These are phyloP conservation scores for Backusella sp. DNA, from an alignment of 192 early-diverging fungal species.

Conservation along the genomic window DNA sequence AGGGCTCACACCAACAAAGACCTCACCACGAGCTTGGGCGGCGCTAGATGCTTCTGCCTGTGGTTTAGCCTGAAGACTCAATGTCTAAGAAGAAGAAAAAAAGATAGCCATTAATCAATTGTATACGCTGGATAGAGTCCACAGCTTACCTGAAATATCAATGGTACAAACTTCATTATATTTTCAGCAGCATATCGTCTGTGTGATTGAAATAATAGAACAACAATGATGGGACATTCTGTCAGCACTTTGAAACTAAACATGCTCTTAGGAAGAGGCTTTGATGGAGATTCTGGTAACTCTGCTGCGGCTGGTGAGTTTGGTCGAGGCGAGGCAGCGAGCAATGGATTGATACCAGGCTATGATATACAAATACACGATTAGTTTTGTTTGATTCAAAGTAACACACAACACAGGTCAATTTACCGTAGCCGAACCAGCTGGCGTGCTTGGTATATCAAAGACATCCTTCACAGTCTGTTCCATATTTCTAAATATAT, in stretches of 20 bases:
- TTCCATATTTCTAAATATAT: constrained; percentile 94
- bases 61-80: constrained; percentile 53
- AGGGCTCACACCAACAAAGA: constrained; percentile 80
- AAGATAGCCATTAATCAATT: not conserved
- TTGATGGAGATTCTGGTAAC: constrained; percentile 50
- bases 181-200: constrained; percentile 77
- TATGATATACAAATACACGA: not conserved
- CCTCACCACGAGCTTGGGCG: constrained; percentile 50
- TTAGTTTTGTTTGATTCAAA: not conserved
- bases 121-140: not conserved
- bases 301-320: constrained; percentile 70
- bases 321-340: constrained; percentile 64
- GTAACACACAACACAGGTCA: not conserved
- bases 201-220: constrained; percentile 90
- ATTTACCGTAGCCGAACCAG: constrained; percentile 37
- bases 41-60: constrained; percentile 53
- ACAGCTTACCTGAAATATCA: constrained; percentile 75
- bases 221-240: constrained; percentile 98
- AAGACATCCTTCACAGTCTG: constrained; percentile 79
- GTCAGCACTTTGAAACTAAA: constrained; percentile 97
- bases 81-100: constrained; percentile 31
- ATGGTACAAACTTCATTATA: constrained; percentile 83
- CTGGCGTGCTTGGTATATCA: constrained; percentile 67
- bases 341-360: constrained; percentile 40
- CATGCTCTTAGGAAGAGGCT: constrained; percentile 70